A percentile compares a stretch with the other conserved stretches of the same genome.
Evolutionary conservation across 306 rosid species (phyloP).

Genomic region (Cucumis sativus): Cucumber_9930_V3 NC_026656.2:16785001-16785500

Average conservation of each 20-base stretch:
- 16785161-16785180: slow-evolving; percentile 40
- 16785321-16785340: too few species aligned
- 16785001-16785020: not conserved
- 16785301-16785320: too few species aligned
- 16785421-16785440: too few species aligned
- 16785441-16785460: too few species aligned
- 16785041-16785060: not conserved
- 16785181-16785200: slow-evolving; percentile 44
- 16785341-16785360: too few species aligned
- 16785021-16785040: not conserved
- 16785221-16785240: not conserved
- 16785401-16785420: too few species aligned
- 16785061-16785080: not conserved
- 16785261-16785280: too few species aligned
- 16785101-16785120: slow-evolving; percentile 44
- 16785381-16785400: too few species aligned
- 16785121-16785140: slow-evolving; percentile 61
- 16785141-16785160: slow-evolving; percentile 35
- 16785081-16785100: slow-evolving; percentile 61
- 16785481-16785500: slow-evolving; percentile 1
- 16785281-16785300: too few species aligned
- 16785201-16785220: not conserved
- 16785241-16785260: too few species aligned
- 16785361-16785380: too few species aligned
- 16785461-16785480: not conserved